phyloP scores from a whole-genome alignment of 768 basidiomycete genomes.

The Boletellus emodensis region DNA sequence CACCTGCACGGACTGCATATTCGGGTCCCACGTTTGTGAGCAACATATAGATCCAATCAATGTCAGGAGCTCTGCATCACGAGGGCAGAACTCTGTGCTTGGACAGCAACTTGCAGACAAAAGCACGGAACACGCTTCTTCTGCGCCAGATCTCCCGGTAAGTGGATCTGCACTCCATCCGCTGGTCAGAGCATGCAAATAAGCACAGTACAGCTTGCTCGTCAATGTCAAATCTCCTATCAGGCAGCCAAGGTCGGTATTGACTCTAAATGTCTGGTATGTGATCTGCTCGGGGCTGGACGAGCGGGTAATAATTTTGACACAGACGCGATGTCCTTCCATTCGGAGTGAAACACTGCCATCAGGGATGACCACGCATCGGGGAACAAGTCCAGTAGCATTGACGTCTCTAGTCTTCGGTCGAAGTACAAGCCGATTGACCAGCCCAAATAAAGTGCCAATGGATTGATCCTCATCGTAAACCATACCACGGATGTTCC shows the following conservation, averaged over 20 bases:
- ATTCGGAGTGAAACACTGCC: slow-evolving; percentile 17
- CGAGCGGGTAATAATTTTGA: slow-evolving; percentile 2
- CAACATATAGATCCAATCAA: slow-evolving; percentile 36
- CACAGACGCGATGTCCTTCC: slow-evolving; percentile 9
- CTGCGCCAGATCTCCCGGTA: slow-evolving; percentile 38
- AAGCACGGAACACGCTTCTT: slow-evolving; percentile 39
- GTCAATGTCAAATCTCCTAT: slow-evolving; percentile 21
- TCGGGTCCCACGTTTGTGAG: slow-evolving; percentile 35
- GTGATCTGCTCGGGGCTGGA: not conserved
- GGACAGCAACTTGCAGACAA: slow-evolving; percentile 35
- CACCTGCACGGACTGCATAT: too few species aligned
- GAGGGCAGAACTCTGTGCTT: slow-evolving; percentile 30
- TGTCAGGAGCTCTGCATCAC: slow-evolving; percentile 29
- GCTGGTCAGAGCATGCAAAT: slow-evolving; percentile 43
- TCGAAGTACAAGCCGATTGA: slow-evolving; percentile 36
- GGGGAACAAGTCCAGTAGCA: not conserved
- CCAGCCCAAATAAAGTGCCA: slow-evolving; percentile 42
- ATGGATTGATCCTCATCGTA: slow-evolving; percentile 37
- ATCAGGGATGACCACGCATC: slow-evolving; percentile 37
- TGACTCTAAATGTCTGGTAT: slow-evolving; percentile 29
- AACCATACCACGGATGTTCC: slow-evolving; percentile 37
- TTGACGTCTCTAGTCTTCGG: slow-evolving; percentile 4
- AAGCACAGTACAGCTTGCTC: slow-evolving; percentile 33
- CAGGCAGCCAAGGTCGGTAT: slow-evolving; percentile 29
- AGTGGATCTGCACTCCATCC: slow-evolving; percentile 40